Base-by-base conservation (phyloP, 2,329 filamentous ascomycete genomes). In the Diaporthe sp. region DNA sequence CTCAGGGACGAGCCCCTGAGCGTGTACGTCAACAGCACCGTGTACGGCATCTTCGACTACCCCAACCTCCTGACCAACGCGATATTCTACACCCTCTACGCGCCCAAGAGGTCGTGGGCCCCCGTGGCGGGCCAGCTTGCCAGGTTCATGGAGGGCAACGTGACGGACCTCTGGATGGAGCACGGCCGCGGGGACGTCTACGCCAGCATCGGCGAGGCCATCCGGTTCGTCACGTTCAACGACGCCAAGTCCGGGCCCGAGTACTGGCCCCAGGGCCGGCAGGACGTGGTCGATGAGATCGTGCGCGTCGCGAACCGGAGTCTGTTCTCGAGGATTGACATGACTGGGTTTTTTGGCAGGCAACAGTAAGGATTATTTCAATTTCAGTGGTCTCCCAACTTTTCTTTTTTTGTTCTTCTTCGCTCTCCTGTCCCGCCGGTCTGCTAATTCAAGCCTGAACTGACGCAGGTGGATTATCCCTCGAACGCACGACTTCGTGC, bases 1-100 rank as follows among this genome's bases (percentile, higher is more conserved):
- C 80, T 89, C 3, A 79, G 80, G 39, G 78, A 82, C 3, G 80
- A 86, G 8, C 86, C 87, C 0, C 76, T 87, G 28, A 79, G 79
- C 0, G 83, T 86, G 7, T 87, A 88, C 61, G 76, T 88, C 70
- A 85, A 87, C 78, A 82, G 80, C 37, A 82, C 82, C 1, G 78
- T 83, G 2, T 84, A 86, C 28, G 86, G 85, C 0, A 76, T 82
- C 0, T 67, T 88, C 6, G 83, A 85, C 67, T 82, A 83, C 71
- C 80, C 81, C 53, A 80, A 81, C 1, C 75, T 86, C 3, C 83
- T 83, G 78, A 79, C 81, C 37, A 79, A 81, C 2, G 85, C 82
- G 7, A 78, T 87, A 1, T 87, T 87, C 51, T 80, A 79, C 0
- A 79, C 82, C 8, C 77, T 88, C 9, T 86, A 86, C 76, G 83